phyloP scores from a whole-genome alignment of 495 filamentous ascomycete species.

The Aspergillus bridgeri region DNA sequence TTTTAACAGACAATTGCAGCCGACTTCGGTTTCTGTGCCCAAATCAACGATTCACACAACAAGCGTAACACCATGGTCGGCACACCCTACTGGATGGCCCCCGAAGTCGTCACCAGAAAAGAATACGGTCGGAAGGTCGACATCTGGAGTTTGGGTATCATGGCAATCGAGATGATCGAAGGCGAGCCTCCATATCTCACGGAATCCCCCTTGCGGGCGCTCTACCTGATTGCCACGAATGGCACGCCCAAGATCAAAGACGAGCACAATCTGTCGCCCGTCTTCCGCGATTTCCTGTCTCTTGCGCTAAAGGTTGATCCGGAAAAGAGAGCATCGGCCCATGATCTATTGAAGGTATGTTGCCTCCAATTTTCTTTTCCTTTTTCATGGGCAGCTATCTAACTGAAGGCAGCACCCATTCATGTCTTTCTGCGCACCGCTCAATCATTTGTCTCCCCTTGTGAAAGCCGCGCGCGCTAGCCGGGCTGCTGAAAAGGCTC shows the following conservation, averaged over 20 bases:
- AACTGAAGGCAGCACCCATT: conserved; percentile 74
- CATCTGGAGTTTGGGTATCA: conserved; percentile 97
- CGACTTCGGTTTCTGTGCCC: conserved; percentile 98
- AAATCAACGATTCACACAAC: conserved; percentile 95
- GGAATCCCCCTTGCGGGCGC: conserved; percentile 86
- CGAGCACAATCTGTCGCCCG: conserved; percentile 71
- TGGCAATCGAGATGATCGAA: conserved; percentile 99
- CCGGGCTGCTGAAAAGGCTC: conserved; percentile 77
- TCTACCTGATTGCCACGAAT: conserved; percentile 96
- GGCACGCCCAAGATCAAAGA: conserved; percentile 95
- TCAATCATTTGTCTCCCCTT: conserved; percentile 75
- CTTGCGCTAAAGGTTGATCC: conserved; percentile 93
- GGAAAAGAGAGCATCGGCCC: conserved; percentile 90
- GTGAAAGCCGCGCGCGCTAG: conserved; percentile 82
- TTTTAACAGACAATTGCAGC: conserved; percentile 47
- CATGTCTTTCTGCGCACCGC: conserved; percentile 69
- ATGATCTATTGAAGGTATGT: conserved; percentile 84
- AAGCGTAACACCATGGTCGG: conserved; percentile 99
- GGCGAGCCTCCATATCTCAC: conserved; percentile 96
- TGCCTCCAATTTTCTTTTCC: conserved; percentile 4
- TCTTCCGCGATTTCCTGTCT: conserved; percentile 86
- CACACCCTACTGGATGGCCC: conserved; percentile 99
- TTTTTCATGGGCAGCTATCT: conserved; percentile 15
- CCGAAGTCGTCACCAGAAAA: conserved; percentile 94
- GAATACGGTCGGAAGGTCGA: conserved; percentile 98